Evolutionary conservation across 2,329 filamentous ascomycete genomes (phyloP), one percentile per base, ranked within the genome.

Genomic region (Botrytis sinoallii): DNA sequence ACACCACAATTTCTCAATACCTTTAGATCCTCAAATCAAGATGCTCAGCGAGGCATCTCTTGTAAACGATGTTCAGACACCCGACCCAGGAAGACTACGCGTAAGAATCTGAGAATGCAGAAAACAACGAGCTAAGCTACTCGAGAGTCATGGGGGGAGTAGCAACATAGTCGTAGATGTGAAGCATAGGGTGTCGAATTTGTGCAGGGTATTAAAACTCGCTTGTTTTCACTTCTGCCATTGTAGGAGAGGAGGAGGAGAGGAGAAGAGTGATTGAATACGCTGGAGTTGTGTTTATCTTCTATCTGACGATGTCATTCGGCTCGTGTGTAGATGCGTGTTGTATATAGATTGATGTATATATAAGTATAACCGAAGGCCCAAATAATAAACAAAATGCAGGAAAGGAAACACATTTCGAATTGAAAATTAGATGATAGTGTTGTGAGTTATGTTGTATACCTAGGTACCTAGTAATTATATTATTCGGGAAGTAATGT

Each of bases 51-150:
- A 55, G 12, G 48, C 0, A 55, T 16, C 48, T n/a, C 25, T 16
- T n/a, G 10, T 12, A n/a, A n/a, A 55, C 0, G 6, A 29, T 55
- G n/a, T 0, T 14, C 48, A n/a, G 5, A 1, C 6, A 29, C 12
- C 12, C 6, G 1, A 3, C 0, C 6, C 25, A 16, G 25, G 1
- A 55, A 29, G 2, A 2, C 14, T 57, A 29, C 52, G 14, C 1
- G 18, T 18, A 57, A 4, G 52, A 57, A 7, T 18, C 52, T 29
- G 14, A 18, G 6, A 55, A 29, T 9, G 6, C 14, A 32, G 52
- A 0, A 32, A 29, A 29, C 5, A 18, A 9, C n/a, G 6, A 57
- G 52, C 14, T 18, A 18, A 29, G n/a, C n/a, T 57, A 0, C 6
- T 18, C 52, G 16, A 18, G 14, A 29, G 14, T 55, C 6, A 29